Evolutionary conservation across 768 basidiomycete genomes (phyloP).

Genomic region (Rhodosporidiobolus sp.): DNA sequence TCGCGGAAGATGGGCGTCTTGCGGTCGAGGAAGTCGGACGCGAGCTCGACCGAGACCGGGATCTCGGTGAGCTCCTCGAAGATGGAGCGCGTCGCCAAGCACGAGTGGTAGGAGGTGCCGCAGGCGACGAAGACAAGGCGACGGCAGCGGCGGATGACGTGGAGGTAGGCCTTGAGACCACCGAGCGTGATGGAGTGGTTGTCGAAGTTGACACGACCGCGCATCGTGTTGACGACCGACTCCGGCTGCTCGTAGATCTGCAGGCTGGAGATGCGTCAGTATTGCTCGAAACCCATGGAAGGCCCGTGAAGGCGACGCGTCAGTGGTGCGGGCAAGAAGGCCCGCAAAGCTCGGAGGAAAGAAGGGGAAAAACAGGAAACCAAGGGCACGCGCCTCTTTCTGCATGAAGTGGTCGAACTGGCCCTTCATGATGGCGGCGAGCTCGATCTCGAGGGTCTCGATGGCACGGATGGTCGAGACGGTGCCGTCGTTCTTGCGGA

Average conservation of each 20-base stretch:
- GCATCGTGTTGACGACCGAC: slow-evolving; percentile 99
- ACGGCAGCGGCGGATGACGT: slow-evolving; percentile 89
- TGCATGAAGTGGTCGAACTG: slow-evolving; percentile 99
- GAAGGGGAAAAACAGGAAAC: background rate
- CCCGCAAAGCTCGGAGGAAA: too few relatives aligned
- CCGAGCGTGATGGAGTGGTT: slow-evolving; percentile 85
- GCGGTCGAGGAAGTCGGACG: slow-evolving; percentile 96
- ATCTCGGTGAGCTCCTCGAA: slow-evolving; percentile 99
- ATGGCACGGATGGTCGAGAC: slow-evolving; percentile 78
- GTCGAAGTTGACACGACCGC: slow-evolving; percentile 99
- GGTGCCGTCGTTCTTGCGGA: slow-evolving; percentile 80
- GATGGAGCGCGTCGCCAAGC: slow-evolving; percentile 90
- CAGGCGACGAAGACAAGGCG: slow-evolving; percentile 97
- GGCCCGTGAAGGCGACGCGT: too few relatives aligned
- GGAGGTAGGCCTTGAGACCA: slow-evolving; percentile 89
- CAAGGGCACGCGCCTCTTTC: slow-evolving; percentile 86
- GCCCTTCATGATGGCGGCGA: slow-evolving; percentile 99
- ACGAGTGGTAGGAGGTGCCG: slow-evolving; percentile 96
- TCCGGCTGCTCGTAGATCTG: slow-evolving; percentile 60
- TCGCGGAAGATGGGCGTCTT: slow-evolving; percentile 99
- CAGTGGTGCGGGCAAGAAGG: too few relatives aligned
- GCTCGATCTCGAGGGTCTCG: slow-evolving; percentile 95
- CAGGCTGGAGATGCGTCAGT: background rate
- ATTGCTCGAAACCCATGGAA: background rate
- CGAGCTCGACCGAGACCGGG: slow-evolving; percentile 92